Base-by-base conservation (phyloP, 2,329 filamentous ascomycete genomes). In the Aureobasidium sp. region DNA sequence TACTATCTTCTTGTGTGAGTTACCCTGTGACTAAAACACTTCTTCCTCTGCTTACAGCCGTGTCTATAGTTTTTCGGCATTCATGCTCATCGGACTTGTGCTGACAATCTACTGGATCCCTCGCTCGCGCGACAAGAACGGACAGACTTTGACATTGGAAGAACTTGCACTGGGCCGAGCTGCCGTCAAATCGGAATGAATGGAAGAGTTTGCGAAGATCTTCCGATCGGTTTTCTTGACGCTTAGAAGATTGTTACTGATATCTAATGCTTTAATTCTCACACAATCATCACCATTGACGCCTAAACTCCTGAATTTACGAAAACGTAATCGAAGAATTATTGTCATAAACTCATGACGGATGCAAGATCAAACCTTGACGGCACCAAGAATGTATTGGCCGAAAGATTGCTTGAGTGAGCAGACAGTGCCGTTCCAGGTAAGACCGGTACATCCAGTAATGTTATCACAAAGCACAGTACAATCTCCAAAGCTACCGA, bases 51-150 rank as follows among this genome's bases (percentile, higher is more conserved):
- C 39, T 42, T 20, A 44, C 17, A 4, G 8, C 4, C 9, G 11
- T 42, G 17, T 41, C 11, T n/a, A 14, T 34, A 56, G 52, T 0
- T 56, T 56, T 37, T 56, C 52, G 37, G 37, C 39, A 12, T 56
- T 56, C 12, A 56, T 56, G 52, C 52, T 56, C 14, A 22, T 44
- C 8, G 52, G 52, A 11, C 52, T 56, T 20, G 36, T 56, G 14
- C 31, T 56, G 25, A 57, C 53, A 41, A 29, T 47, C 22, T 57
- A 57, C 37, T 57, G 53, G 53, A 57, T 57, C 14, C 53, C 53
- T 20, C 39, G 27, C 39, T 57, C 53, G n/a, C 53, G 29, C 25
- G 41, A 57, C 25, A 47, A 57, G 53, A 57, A 57, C 29, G 53
- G 53, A 25, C 27, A 36, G 9, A 45, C 53, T 57, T 57, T 45